These are phyloP conservation scores for Exophiala lecanii-corni DNA, from an alignment of 2,329 filamentous ascomycete species.

Conservation along the genomic window DNA sequence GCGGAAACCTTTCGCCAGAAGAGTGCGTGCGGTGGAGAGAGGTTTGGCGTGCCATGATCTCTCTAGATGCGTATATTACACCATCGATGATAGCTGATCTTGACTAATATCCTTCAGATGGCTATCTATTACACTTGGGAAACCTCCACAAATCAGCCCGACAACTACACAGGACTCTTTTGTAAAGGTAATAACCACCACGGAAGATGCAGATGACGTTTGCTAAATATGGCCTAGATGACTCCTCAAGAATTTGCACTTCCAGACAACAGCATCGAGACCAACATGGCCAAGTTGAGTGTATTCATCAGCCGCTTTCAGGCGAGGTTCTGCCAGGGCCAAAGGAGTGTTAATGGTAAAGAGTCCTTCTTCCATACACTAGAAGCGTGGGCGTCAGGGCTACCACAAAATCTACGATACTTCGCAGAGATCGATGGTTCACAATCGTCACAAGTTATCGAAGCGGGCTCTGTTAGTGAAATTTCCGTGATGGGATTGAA, in stretches of 20 bases:
- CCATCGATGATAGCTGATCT: background rate
- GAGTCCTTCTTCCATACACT: constrained; percentile 5
- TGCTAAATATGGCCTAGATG: background rate
- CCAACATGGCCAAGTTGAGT: constrained; percentile 1
- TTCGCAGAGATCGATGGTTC: background rate
- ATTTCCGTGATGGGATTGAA: background rate
- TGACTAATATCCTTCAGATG: background rate
- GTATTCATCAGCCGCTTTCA: constrained; percentile 1
- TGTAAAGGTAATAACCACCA: constrained; percentile 2
- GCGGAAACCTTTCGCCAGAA: background rate
- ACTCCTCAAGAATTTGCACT: constrained; percentile 1
- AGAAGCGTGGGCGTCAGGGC: constrained; percentile 1
- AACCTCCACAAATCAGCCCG: constrained; percentile 1
- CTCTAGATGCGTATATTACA: constrained; percentile 4
- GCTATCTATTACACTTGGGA: constrained; percentile 5
- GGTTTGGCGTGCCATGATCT: constrained; percentile 9
- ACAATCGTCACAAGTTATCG: constrained; percentile 1
- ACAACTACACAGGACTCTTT: constrained; percentile 1
- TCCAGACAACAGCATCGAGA: constrained; percentile 1
- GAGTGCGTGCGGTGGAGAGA: constrained; percentile 6
- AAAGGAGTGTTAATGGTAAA: background rate
- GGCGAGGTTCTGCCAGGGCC: background rate
- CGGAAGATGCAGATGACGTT: background rate
- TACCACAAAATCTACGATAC: constrained; percentile 6
- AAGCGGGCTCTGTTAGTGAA: constrained; percentile 1